Base-by-base conservation (phyloP, 2,329 filamentous ascomycete species). In the Aureobasidium sp. region DNA sequence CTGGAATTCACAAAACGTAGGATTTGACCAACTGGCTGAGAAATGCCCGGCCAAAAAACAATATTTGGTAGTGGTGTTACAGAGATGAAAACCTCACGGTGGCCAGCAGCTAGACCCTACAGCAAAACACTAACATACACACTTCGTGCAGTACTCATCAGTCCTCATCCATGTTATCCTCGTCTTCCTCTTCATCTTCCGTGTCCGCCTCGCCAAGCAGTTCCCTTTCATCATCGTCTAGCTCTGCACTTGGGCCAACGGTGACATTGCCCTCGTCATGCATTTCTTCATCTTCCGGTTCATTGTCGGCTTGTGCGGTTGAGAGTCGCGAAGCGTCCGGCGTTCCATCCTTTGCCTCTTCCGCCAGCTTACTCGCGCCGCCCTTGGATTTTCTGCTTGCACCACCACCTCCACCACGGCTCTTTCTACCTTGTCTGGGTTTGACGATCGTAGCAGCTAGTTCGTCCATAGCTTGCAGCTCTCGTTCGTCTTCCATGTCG, bases 181-280 rank as follows among this genome's bases (percentile, higher is more conserved):
- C 72, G 39, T 72, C 70, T 23, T 71, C 71, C 17, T 69, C 70
- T 17, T 76, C 75, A 32, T 72, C 70, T 64, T 74, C 67, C 42
- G 68, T 69, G 68, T 74, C 72, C 10, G 72, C 70, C 46, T 75
- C 73, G 0, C 71, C 73, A 8, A 75, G 64, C 42, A 75, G 51
- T 62, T 75, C 73, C 37, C 72, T 64, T 63, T 75, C 73, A 63
- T 74, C 72, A 53, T 75, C 72, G 62, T 75, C 74, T 39, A 74
- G 64, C 66, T 70, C 68, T 68, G 70, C 34, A 32, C 67, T 67
- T 23, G 64, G 64, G n/a, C 27, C 61, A 17, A 68, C 65, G 12
- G 64, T 58, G 32, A 48, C 61, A 27, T 68, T 69, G 1, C 62
- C 63, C 20, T 70, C 70, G 20, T 66, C 66, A 44, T 64, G 56